These are phyloP conservation scores for Arabidopsis lyrata DNA, from an alignment of 441 rosid species.

Conservation along the genomic window DNA sequence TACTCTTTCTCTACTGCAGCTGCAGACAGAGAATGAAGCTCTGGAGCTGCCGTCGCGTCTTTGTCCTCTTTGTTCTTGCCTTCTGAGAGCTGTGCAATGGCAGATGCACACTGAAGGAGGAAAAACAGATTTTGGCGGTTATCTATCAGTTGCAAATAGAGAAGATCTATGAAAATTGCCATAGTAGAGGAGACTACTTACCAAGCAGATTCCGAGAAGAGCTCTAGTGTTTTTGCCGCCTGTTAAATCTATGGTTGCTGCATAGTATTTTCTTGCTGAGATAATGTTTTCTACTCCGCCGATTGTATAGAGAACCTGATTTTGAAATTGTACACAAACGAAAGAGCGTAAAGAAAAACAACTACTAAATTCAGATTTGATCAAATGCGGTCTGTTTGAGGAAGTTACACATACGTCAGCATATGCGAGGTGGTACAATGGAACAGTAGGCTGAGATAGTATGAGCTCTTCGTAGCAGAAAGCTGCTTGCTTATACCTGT, in stretches of 20 bases:
- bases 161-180: neutral
- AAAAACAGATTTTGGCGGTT: neutral
- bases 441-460: neutral
- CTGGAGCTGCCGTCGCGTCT: slow-evolving; percentile 55
- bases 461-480: slow-evolving; percentile 3
- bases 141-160: slow-evolving; percentile 57
- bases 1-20: slow-evolving; percentile 85
- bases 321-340: neutral
- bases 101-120: slow-evolving; percentile 65
- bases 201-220: neutral
- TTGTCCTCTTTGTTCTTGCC: slow-evolving; percentile 90
- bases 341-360: neutral
- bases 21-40: slow-evolving; percentile 70
- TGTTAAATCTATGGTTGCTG: neutral
- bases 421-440: neutral
- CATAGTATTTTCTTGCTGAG: slow-evolving; percentile 1
- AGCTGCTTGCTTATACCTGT: neutral
- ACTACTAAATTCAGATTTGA: neutral
- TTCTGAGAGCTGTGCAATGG: slow-evolving; percentile 78
- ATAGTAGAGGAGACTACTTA: neutral
- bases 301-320: neutral
- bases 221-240: neutral
- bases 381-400: neutral
- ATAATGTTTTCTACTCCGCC: neutral
- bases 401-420: neutral